Conservation (phyloP, 495 filamentous ascomycete species). For the Peziza echinospora region DNA sequence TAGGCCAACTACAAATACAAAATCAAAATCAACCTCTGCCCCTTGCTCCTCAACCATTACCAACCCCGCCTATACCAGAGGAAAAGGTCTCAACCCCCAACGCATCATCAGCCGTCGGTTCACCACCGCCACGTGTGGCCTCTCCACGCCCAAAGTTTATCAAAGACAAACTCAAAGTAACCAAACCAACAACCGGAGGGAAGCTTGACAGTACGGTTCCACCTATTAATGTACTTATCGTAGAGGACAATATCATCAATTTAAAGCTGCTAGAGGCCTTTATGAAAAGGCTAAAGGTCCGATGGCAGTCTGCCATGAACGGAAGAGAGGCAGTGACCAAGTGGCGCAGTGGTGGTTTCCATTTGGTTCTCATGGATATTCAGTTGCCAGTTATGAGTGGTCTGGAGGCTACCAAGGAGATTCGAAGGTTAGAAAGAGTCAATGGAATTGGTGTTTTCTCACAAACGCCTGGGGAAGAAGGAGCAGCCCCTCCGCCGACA, state of each 20-base stretch:
- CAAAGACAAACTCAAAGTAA: slow-evolving; percentile 28
- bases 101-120: slow-evolving; percentile 25
- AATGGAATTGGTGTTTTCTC: slow-evolving; percentile 45
- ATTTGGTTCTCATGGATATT: slow-evolving; percentile 96
- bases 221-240: slow-evolving; percentile 91
- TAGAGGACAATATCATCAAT: slow-evolving; percentile 98
- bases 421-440: slow-evolving; percentile 65
- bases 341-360: slow-evolving; percentile 87
- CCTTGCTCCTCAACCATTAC: slow-evolving; percentile 30
- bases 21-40: too few species aligned
- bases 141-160: slow-evolving; percentile 38
- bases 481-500: slow-evolving; percentile 1
- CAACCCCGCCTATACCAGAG: slow-evolving; percentile 34
- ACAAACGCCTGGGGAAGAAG: slow-evolving; percentile 7
- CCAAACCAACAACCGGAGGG: slow-evolving; percentile 31
- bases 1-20: too few species aligned
- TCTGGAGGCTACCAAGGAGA: slow-evolving; percentile 90
- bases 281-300: slow-evolving; percentile 86
- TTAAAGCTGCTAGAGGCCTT: slow-evolving; percentile 80
- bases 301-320: slow-evolving; percentile 94
- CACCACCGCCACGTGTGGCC: slow-evolving; percentile 36
- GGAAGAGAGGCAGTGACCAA: slow-evolving; percentile 80
- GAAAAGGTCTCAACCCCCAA: slow-evolving; percentile 15
- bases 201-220: slow-evolving; percentile 68
- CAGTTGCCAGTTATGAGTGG: slow-evolving; percentile 95